Evolutionary conservation across 768 basidiomycete species (phyloP).

Genomic region (Rhizopogon salebrosus): DNA sequence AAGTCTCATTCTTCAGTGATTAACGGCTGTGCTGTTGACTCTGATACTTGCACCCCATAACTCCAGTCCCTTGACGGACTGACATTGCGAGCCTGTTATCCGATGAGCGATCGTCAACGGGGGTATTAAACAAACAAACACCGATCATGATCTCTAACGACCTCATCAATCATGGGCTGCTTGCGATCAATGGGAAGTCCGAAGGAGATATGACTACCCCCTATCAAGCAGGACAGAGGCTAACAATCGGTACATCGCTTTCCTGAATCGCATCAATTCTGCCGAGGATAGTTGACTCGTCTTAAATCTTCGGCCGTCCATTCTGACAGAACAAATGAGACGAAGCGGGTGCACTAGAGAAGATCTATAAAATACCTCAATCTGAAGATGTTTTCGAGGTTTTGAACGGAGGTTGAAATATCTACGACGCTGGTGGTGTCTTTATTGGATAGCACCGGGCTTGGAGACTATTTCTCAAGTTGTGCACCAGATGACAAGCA

Average conservation of each 20-base stretch:
- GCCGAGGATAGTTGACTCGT: conserved; percentile 22
- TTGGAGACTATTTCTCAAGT: neutral
- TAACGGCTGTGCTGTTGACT: neutral
- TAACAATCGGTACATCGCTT: conserved; percentile 24
- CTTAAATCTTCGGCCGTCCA: conserved; percentile 31
- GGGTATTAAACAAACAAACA: conserved; percentile 14
- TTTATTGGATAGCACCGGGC: conserved; percentile 11
- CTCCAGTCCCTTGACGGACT: conserved; percentile 8
- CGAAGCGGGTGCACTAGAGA: neutral
- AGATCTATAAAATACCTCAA: conserved; percentile 24
- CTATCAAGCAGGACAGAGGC: neutral
- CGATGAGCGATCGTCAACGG: neutral
- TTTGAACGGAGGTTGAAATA: conserved; percentile 19
- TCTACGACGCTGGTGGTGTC: conserved; percentile 18
- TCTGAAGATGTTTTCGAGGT: conserved; percentile 36
- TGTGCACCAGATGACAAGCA: conserved; percentile 19
- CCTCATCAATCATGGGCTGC: conserved; percentile 16
- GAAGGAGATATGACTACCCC: neutral
- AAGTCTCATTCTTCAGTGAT: conserved; percentile 8
- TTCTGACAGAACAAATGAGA: conserved; percentile 13
- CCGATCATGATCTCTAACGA: conserved; percentile 12
- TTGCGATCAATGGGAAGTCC: neutral
- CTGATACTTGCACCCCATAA: conserved; percentile 19
- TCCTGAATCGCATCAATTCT: conserved; percentile 28
- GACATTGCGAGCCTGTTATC: conserved; percentile 7